Base-by-base conservation (phyloP, 1,139 yeast species). In the Pichia sp. region DNA sequence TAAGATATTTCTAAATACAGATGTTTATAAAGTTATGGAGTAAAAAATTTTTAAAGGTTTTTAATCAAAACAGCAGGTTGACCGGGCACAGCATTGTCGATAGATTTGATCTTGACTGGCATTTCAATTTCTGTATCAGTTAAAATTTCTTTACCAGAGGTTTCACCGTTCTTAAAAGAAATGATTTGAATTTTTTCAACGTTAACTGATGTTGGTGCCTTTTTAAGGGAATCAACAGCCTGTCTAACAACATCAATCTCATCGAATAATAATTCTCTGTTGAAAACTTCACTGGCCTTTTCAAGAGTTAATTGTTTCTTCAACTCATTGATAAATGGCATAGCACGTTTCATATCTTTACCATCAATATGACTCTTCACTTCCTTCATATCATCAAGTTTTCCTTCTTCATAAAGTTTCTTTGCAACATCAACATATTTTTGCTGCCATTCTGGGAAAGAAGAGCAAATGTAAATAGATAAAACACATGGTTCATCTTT, bases 401-500 rank as follows among this genome's bases (percentile, higher is more conserved):
- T 62, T 22, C 75, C 77, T 36, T 61, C 62, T 51, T 82, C 91
- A 58, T 83, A 84, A 52, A 88, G 72, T 52, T 83, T 81, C 54
- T 88, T 77, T 28, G 86, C 93, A 45, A 91, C 65, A 51, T 84
- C 91, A 56, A 91, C 80, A 65, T 86, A 91, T 53, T 74, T 71
- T 46, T 80, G 85, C 67, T 91, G 98, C 98, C 98, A 91, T 54
- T 83, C 91, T 36, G 99, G 98, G 88, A 84, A 91, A 17, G 85
- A 72, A 35, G 77, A 68, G 18, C 95, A 79, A 40, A 91, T 73
- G 58, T 74, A 84, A 48, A 91, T 62, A 15, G 83, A 74, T 58
- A 91, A 69, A 57, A 71, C 75, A 38, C 84, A 79, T 24, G 96
- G 93, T 59, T 76, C 73, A 52, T 77, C 62, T 30, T 75, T 70